Percentiles rank a stretch among this genome's conserved stretches.
phyloP scores from a whole-genome alignment of 495 filamentous ascomycete species.

The Aspergillus nidulans region DNA sequence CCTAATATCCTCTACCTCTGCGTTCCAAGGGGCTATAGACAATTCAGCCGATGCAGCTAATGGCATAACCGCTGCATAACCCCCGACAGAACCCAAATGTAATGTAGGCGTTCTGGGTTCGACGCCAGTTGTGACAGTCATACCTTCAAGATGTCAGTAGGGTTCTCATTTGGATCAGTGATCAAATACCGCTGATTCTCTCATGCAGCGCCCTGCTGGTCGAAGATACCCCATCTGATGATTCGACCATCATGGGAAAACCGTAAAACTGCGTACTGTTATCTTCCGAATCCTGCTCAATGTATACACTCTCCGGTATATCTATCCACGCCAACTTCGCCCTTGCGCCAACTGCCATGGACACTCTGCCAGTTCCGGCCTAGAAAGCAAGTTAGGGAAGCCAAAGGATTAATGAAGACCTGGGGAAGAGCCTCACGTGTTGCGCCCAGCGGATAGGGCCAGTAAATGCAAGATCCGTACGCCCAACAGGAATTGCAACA shows the following conservation, averaged over 20 bases:
- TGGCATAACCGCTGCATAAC: conserved; percentile 13
- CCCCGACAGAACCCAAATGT: conserved; percentile 31
- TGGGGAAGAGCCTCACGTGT: conserved; percentile 21
- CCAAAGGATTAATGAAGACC: not conserved
- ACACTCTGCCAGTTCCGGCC: conserved; percentile 14
- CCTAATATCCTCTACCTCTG: conserved; percentile 26
- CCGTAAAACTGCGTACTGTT: conserved; percentile 12
- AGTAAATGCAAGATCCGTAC: conserved; percentile 20
- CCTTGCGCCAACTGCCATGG: conserved; percentile 21
- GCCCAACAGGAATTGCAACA: conserved; percentile 2
- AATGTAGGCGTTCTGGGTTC: conserved; percentile 15
- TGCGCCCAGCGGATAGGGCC: conserved; percentile 36
- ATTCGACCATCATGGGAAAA: conserved; percentile 17
- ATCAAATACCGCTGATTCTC: conserved; percentile 30
- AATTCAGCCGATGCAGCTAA: conserved; percentile 5
- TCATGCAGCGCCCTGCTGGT: conserved; percentile 20
- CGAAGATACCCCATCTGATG: conserved; percentile 6
- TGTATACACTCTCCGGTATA: conserved; percentile 18
- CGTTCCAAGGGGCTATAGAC: conserved; percentile 27
- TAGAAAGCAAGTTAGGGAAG: conserved; percentile 15
- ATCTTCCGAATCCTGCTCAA: not conserved
- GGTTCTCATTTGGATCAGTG: not conserved
- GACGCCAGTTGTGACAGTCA: conserved; percentile 20
- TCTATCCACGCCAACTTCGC: conserved; percentile 23
- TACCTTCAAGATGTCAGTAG: conserved; percentile 23